Evolutionary conservation across 768 basidiomycete species (phyloP).

Genomic region (Rossbeevera mucosa): DNA sequence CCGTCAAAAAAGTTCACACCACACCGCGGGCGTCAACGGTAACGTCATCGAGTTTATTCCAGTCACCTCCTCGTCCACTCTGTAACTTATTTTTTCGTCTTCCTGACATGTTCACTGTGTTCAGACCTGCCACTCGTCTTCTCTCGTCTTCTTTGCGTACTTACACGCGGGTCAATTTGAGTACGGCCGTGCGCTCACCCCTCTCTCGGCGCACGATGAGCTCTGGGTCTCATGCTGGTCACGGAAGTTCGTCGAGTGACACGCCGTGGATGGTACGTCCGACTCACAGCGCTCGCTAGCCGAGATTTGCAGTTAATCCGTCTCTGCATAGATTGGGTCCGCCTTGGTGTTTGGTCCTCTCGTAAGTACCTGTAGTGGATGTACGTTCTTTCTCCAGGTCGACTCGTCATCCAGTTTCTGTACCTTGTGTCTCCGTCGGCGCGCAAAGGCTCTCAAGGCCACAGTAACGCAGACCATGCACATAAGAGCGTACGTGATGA

Average conservation of each 20-base stretch:
- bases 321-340: slow-evolving; percentile 25
- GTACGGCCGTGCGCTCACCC: slow-evolving; percentile 9
- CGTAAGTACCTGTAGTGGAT: slow-evolving; percentile 14
- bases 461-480: slow-evolving; percentile 15
- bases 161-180: slow-evolving; percentile 4
- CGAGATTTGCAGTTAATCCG: background rate
- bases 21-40: slow-evolving; percentile 3
- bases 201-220: slow-evolving; percentile 26
- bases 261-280: slow-evolving; percentile 29
- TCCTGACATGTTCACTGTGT: slow-evolving; percentile 25
- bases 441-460: slow-evolving; percentile 20
- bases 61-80: background rate
- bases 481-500: slow-evolving; percentile 22
- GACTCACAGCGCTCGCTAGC: background rate
- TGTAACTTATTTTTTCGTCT: slow-evolving; percentile 11
- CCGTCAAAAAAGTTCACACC: slow-evolving; percentile 27
- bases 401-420: slow-evolving; percentile 18
- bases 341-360: slow-evolving; percentile 30
- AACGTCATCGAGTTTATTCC: slow-evolving; percentile 27
- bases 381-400: background rate
- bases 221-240: slow-evolving; percentile 22
- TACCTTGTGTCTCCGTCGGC: slow-evolving; percentile 31
- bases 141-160: slow-evolving; percentile 16
- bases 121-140: slow-evolving; percentile 17
- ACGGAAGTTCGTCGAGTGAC: slow-evolving; percentile 18